phyloP scores from a whole-genome alignment of 352 stramenopile genomes.

The Elongisporangium anandrum region DNA sequence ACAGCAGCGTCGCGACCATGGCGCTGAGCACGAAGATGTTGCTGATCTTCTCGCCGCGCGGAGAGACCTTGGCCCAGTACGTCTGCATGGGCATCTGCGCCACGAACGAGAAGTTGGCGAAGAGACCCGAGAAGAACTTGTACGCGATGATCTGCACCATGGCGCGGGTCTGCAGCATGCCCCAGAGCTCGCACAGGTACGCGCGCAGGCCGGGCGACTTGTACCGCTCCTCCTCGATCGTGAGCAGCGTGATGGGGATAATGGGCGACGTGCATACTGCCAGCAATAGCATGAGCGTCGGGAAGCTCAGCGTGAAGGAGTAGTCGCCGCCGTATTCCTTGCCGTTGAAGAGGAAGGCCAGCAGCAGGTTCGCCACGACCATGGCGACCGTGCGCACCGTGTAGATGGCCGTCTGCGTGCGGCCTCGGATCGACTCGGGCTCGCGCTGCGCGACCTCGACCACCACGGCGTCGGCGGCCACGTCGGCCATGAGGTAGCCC shows the following conservation, averaged over 20 bases:
- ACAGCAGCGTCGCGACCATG: conserved; percentile 24
- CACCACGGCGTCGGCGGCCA: conserved; percentile 34
- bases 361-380: conserved; percentile 27
- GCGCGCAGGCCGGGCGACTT: conserved; percentile 9
- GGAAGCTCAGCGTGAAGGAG: conserved; percentile 24
- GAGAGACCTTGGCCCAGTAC: conserved; percentile 29
- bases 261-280: conserved; percentile 17
- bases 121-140: conserved; percentile 45
- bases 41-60: conserved; percentile 23
- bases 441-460: conserved; percentile 51
- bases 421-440: conserved; percentile 31
- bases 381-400: conserved; percentile 25
- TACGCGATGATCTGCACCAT: conserved; percentile 50
- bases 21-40: conserved; percentile 23
- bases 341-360: conserved; percentile 32
- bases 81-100: conserved; percentile 26
- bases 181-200: conserved; percentile 26
- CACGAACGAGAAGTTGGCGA: conserved; percentile 30
- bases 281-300: conserved; percentile 33
- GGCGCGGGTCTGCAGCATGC: conserved; percentile 33
- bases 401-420: conserved; percentile 32
- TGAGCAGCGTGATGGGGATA: conserved; percentile 23
- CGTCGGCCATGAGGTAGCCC: conserved; percentile 32
- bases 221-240: conserved; percentile 24
- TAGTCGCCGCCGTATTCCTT: conserved; percentile 33